Evolutionary conservation across 1,284 basidiomycete species (phyloP), one percentile per base, ranked within the genome.

Genomic region (Cryptococcus sp.): DNA sequence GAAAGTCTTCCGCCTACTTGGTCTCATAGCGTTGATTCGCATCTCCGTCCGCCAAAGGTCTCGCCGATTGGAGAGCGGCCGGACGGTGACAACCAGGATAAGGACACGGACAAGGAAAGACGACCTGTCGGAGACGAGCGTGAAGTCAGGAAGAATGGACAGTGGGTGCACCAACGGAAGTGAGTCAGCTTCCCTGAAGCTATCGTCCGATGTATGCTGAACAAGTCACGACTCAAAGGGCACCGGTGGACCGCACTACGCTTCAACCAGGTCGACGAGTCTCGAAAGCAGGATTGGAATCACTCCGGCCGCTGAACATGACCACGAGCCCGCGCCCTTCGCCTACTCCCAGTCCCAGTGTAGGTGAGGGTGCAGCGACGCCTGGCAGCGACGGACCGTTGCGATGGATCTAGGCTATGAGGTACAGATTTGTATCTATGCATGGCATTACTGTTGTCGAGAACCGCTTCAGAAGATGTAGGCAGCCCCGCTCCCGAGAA

Each of bases 241-340:
- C 90, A 25, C 91, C 91, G 0, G 91, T 93, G 22, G 85, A 93
- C 71, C 88, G 90, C 77, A 86, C 81, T 46, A 93, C 91, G 23
- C 78, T 93, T 61, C 91, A 93, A 75, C 91, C 91, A 20, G 83
- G 89, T 80, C 79, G 91, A 60, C 82, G 91, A 58, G 90, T 92
- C 56, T 91, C 88, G 73, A 94, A 94, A 78, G 91, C 91, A 3
- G 91, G 91, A 38, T 78, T 94, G 64, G 91, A 94, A 81, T 91
- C 75, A 3, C 69, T 77, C 41, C 55, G 70, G 30, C 62, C 66
- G 11, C 50, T 68, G 15, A 59, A 50, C 15, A 48, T 56, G 19
- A 55, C 59, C 1, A 30, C 16, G 16, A 30, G 41, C 20, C 39
- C 49, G 16, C 54, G 51, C 45, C 50, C 57, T 40, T 60, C 62